A percentile compares a stretch with the other conserved stretches of the same genome.
phyloP scores from a whole-genome alignment of 73 alveolate species.

The Effrenium voratum region DNA sequence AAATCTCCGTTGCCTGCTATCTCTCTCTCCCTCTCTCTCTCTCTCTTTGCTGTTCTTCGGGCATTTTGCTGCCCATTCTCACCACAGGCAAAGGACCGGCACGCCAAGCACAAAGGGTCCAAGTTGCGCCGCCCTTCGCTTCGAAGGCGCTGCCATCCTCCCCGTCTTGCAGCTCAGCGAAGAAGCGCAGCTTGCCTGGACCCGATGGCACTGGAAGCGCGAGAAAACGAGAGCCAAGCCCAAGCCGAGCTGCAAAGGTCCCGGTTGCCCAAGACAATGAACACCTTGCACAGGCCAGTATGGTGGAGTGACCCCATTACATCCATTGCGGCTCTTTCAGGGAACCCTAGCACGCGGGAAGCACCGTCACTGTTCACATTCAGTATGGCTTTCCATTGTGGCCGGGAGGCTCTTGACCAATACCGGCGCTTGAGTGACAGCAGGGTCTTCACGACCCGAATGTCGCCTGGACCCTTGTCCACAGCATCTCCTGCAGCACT shows the following conservation, averaged over 20 bases:
- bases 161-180: slow-evolving; percentile 57
- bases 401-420: slow-evolving; percentile 32
- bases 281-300: too few species aligned
- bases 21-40: not conserved
- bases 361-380: not conserved
- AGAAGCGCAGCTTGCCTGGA: slow-evolving; percentile 74
- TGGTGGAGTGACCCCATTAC: not conserved
- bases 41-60: not conserved
- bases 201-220: not conserved
- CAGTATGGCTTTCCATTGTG: not conserved
- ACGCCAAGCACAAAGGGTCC: too few species aligned
- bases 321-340: not conserved
- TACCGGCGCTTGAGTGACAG: slow-evolving; percentile 53
- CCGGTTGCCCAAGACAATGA: slow-evolving; percentile 86
- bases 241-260: slow-evolving; percentile 49
- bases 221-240: not conserved
- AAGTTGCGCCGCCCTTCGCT: slow-evolving; percentile 30
- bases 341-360: not conserved
- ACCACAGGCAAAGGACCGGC: not conserved
- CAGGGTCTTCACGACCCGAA: slow-evolving; percentile 62
- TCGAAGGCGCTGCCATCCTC: slow-evolving; percentile 70
- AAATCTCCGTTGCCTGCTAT: not conserved
- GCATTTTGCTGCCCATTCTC: not conserved
- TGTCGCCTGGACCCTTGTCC: slow-evolving; percentile 88
- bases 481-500: slow-evolving; percentile 55